Evolutionary conservation across 495 filamentous ascomycete species (phyloP).

Genomic region (Neurospora terricola): DNA sequence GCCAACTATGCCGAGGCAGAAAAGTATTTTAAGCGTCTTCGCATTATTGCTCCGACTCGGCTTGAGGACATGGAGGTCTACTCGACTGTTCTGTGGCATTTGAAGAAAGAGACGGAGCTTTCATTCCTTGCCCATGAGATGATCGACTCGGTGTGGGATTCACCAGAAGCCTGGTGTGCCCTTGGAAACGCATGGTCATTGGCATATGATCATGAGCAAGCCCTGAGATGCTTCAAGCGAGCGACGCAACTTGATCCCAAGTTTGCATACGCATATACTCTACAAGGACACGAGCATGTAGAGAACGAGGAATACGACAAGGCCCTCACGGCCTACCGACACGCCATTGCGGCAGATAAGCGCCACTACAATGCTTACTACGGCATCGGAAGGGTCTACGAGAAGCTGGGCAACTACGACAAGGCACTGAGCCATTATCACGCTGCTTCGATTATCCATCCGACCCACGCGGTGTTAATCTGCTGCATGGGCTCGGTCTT

Average conservation of each 20-base stretch:
- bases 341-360: conserved; percentile 70
- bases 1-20: conserved; percentile 76
- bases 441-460: conserved; percentile 76
- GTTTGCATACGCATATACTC: conserved; percentile 90
- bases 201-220: conserved; percentile 90
- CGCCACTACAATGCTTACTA: conserved; percentile 98
- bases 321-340: conserved; percentile 72
- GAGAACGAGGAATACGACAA: conserved; percentile 96
- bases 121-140: conserved; percentile 87
- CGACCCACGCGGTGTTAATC: conserved; percentile 79
- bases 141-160: conserved; percentile 72
- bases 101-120: conserved; percentile 83
- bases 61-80: conserved; percentile 95
- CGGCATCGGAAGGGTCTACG: conserved; percentile 83
- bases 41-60: conserved; percentile 63
- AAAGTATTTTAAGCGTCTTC: conserved; percentile 68
- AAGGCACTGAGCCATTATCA: conserved; percentile 85
- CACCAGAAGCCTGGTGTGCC: conserved; percentile 91
- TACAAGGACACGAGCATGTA: conserved; percentile 96
- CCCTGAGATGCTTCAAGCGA: conserved; percentile 87
- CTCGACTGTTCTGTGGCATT: conserved; percentile 93
- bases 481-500: conserved; percentile 84
- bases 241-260: conserved; percentile 81
- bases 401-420: conserved; percentile 88
- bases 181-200: conserved; percentile 93